Evolutionary conservation across 441 rosid species (phyloP).

Genomic region (Dalechampia spathulata): DNA sequence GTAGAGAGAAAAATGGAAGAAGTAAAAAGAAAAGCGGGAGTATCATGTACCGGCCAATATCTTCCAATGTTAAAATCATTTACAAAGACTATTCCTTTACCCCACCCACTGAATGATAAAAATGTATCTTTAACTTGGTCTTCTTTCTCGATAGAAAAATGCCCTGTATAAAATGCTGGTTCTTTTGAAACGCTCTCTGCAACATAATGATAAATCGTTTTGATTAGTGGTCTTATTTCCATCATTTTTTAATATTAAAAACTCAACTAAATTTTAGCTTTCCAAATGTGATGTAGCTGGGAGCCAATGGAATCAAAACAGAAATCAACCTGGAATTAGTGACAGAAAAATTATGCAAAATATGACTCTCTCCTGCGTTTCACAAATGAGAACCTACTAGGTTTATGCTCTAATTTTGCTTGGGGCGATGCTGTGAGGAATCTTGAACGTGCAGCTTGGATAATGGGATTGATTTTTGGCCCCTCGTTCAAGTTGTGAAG

Average conservation of each 20-base stretch:
- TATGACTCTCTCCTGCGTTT: conserved; percentile 1
- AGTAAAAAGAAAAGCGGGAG: too few species aligned
- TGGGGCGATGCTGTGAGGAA: conserved; percentile 16
- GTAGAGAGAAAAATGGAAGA: background rate
- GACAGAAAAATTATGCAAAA: background rate
- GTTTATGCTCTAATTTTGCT: conserved; percentile 18
- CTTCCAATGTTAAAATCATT: conserved; percentile 86
- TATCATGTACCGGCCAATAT: conserved; percentile 76
- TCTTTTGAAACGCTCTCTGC: conserved; percentile 44
- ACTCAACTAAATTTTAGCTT: background rate
- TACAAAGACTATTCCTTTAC: conserved; percentile 75
- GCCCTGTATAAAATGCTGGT: conserved; percentile 67
- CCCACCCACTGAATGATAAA: conserved; percentile 77
- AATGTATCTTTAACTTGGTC: conserved; percentile 62
- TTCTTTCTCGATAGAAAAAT: conserved; percentile 35
- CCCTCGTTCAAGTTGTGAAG: conserved; percentile 53
- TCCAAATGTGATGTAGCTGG: background rate
- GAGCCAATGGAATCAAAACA: background rate
- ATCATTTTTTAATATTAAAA: background rate
- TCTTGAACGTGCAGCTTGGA: conserved; percentile 27
- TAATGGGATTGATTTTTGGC: conserved; percentile 32
- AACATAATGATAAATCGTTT: conserved; percentile 13
- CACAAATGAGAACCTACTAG: conserved; percentile 28
- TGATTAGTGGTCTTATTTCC: background rate
- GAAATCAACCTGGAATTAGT: background rate